These are phyloP conservation scores for Carex parvula DNA, from an alignment of 176 grass and related monocot species.

Conservation along the genomic window DNA sequence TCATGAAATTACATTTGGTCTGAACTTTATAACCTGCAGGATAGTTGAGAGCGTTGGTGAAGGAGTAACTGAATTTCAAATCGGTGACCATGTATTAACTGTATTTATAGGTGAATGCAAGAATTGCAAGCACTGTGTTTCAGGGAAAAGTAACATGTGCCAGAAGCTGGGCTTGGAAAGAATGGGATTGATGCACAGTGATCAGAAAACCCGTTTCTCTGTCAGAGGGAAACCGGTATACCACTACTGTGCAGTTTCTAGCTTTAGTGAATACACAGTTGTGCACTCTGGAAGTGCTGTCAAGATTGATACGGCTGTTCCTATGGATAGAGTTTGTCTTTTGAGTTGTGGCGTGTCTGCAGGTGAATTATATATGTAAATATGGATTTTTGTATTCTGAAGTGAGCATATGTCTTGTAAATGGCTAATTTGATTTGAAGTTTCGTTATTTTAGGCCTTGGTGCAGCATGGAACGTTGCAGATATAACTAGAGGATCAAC, in stretches of 20 bases:
- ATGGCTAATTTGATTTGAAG: not conserved
- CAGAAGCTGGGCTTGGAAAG: conserved; percentile 86
- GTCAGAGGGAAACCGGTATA: conserved; percentile 57
- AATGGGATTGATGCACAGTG: conserved; percentile 84
- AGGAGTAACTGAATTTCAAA: conserved; percentile 70
- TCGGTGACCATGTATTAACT: conserved; percentile 62
- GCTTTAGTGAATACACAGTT: conserved; percentile 92
- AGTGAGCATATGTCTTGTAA: not conserved
- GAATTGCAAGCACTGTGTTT: conserved; percentile 77
- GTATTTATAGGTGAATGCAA: conserved; percentile 92
- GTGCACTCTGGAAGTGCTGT: conserved; percentile 80
- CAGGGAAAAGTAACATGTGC: conserved; percentile 93
- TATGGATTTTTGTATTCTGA: not conserved
- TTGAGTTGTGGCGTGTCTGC: conserved; percentile 84
- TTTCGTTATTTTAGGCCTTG: conserved; percentile 51
- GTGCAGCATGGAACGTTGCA: conserved; percentile 91
- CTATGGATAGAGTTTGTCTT: conserved; percentile 82
- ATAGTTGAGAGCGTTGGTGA: conserved; percentile 80
- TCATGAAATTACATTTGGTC: not conserved
- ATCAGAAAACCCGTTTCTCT: conserved; percentile 76
- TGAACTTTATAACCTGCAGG: conserved; percentile 25
- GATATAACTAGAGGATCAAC: conserved; percentile 66
- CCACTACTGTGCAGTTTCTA: conserved; percentile 89
- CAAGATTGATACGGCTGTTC: conserved; percentile 48
- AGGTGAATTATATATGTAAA: conserved; percentile 40